phyloP scores from a whole-genome alignment of 495 filamentous ascomycete species.

The Penicillium coprophilum region DNA sequence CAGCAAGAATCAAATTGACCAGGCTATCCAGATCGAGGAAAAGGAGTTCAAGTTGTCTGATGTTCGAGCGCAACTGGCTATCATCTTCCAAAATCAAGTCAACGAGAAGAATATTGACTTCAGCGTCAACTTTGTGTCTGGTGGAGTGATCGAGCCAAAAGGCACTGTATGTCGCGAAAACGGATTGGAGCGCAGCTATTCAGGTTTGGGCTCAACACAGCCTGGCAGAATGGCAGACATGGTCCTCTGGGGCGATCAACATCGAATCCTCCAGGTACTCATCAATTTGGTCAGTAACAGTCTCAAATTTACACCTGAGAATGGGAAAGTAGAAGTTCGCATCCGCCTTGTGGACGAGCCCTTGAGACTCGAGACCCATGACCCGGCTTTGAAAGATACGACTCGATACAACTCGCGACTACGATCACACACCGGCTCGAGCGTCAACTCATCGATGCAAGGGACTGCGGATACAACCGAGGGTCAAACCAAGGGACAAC shows the following conservation, averaged over 20 bases:
- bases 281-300: conserved; percentile 94
- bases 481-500: conserved; percentile 29
- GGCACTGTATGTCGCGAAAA: conserved; percentile 48
- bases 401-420: conserved; percentile 10
- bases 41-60: conserved; percentile 81
- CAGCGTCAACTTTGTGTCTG: conserved; percentile 58
- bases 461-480: conserved; percentile 8
- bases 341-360: conserved; percentile 64
- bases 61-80: conserved; percentile 71
- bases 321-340: conserved; percentile 68
- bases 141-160: conserved; percentile 5
- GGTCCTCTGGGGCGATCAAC: conserved; percentile 85
- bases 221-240: conserved; percentile 67
- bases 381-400: conserved; percentile 2
- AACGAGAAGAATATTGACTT: conserved; percentile 74
- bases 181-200: conserved; percentile 35
- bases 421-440: conserved; percentile 14
- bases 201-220: conserved; percentile 58
- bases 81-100: conserved; percentile 88
- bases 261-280: conserved; percentile 82
- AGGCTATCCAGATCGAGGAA: conserved; percentile 75
- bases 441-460: conserved; percentile 7
- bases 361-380: conserved; percentile 9
- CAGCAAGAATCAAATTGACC: conserved; percentile 89
- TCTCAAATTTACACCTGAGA: conserved; percentile 84